Base-by-base conservation (phyloP, 441 rosid genomes). In the Erodium moschatum region DNA sequence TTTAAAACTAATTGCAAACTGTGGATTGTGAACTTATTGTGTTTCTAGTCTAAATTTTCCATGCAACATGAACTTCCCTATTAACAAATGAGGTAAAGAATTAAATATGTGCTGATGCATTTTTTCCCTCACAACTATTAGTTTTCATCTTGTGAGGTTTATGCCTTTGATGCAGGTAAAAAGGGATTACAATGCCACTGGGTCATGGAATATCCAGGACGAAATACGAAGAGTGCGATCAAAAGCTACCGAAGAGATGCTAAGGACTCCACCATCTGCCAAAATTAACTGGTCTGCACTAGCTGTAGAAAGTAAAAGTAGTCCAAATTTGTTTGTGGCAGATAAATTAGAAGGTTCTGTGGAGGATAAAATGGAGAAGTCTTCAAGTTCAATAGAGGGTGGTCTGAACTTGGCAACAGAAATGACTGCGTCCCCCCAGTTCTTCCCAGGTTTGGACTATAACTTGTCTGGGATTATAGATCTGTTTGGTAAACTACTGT, bases 151-250 rank as follows among this genome's bases (percentile, higher is more conserved):
- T 6, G 31, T 75, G 33, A 12, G 74, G 68, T 73, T 6, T 73
- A 7, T 79, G 63, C 65, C 71, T 73, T 72, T 19, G 76, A 67
- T 85, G 78, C 83, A 93, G 97, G 73, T 79, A 70, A 80, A 78
- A 73, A 82, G 77, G 79, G 83, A 80, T 74, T 77, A 83, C 48
- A 75, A 82, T 35, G 79, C 86, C 69, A 74, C 78, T 46, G 85
- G 83, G 64, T 82, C 90, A 27, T 89, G 97, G 97, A 91, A 84
- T 79, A 86, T 91, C 77, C 79, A 77, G 15, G 98, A 93, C 75
- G 97, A 91, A 81, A 73, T 93, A 67, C 86, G 95, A 48, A 86
- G 85, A 87, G 88, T 91, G 76, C 87, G 93, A 80, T 88, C 90
- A 61, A 87, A 78, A 75, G 97, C 97, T 79, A 89, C 96, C 29